Evolutionary conservation across 768 basidiomycete species (phyloP).

Genomic region (Rubroboletus satanas): DNA sequence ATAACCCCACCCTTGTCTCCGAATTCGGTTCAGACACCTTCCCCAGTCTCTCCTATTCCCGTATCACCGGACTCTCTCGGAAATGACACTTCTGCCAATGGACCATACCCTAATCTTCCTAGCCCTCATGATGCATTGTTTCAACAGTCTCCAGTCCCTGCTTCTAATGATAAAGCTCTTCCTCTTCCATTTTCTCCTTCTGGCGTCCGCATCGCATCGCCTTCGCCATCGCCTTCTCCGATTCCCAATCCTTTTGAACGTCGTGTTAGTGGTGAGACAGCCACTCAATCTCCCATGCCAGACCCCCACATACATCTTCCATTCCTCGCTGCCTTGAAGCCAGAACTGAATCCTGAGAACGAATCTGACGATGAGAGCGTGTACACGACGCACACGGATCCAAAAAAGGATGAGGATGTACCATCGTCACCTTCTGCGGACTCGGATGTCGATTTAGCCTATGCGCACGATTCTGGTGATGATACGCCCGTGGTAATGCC

Average conservation of each 20-base stretch:
- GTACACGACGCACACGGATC: constrained; percentile 31
- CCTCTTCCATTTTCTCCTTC: constrained; percentile 21
- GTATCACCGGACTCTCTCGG: constrained; percentile 23
- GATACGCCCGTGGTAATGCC: constrained; percentile 34
- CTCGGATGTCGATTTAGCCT: constrained; percentile 37
- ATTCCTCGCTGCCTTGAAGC: constrained; percentile 55
- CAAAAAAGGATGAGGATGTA: constrained; percentile 13
- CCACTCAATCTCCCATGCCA: constrained; percentile 21
- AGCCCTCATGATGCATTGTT: constrained; percentile 16
- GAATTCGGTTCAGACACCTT: constrained; percentile 30
- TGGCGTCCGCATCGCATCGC: constrained; percentile 26
- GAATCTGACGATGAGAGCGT: constrained; percentile 34
- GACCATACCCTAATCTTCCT: constrained; percentile 16
- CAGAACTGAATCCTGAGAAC: constrained; percentile 18
- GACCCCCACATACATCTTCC: constrained; percentile 38
- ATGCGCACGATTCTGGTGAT: constrained; percentile 32
- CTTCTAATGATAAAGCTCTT: constrained; percentile 16
- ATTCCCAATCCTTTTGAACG: constrained; percentile 90
- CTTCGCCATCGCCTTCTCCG: constrained; percentile 30
- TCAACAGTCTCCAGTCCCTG: constrained; percentile 1
- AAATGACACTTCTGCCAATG: constrained; percentile 13
- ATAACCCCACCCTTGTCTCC: constrained; percentile 34
- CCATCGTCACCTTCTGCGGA: constrained; percentile 27
- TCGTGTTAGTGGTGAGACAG: constrained; percentile 77
- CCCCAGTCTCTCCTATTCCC: constrained; percentile 33